phyloP scores from a whole-genome alignment of 495 filamentous ascomycete genomes.

The Xylaria bambusicola region DNA sequence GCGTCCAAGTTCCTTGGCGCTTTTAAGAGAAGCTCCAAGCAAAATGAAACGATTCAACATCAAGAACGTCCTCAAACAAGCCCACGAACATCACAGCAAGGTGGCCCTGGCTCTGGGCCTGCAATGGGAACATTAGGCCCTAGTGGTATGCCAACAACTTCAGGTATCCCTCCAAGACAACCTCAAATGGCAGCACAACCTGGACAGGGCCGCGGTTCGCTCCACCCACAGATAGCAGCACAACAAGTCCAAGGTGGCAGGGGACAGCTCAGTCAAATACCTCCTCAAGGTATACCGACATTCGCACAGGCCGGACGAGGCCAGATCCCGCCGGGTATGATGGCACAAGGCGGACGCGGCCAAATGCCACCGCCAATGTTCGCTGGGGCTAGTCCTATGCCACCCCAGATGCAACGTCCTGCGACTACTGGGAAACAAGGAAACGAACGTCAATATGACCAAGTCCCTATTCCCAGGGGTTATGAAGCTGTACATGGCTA shows the following conservation, averaged over 20 bases:
- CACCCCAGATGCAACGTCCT: slow-evolving; percentile 2
- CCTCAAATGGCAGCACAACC: slow-evolving; percentile 39
- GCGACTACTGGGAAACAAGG: neutral
- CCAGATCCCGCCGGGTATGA: slow-evolving; percentile 18
- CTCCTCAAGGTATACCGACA: slow-evolving; percentile 11
- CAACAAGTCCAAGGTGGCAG: slow-evolving; percentile 22
- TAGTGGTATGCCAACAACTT: slow-evolving; percentile 5
- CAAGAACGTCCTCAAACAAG: slow-evolving; percentile 27
- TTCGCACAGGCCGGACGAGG: slow-evolving; percentile 12
- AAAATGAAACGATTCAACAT: slow-evolving; percentile 13
- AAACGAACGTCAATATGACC: slow-evolving; percentile 44
- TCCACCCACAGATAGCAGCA: slow-evolving; percentile 7
- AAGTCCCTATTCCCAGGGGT: slow-evolving; percentile 49
- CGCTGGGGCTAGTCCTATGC: neutral
- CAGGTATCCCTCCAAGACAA: slow-evolving; percentile 28
- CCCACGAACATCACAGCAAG: slow-evolving; percentile 26
- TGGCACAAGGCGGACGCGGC: slow-evolving; percentile 23
- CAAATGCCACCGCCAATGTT: slow-evolving; percentile 6
- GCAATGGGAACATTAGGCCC: neutral
- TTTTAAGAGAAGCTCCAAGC: slow-evolving; percentile 30
- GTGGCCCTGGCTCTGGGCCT: slow-evolving; percentile 18
- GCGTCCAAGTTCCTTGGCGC: slow-evolving; percentile 30
- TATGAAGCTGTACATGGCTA: slow-evolving; percentile 50
- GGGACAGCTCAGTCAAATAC: slow-evolving; percentile 13
- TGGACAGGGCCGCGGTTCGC: slow-evolving; percentile 22